Evolutionary conservation across 208 protist genomes (phyloP), one percentile per base, ranked within the genome.

Genomic region (Acanthamoeba lenticulata): DNA sequence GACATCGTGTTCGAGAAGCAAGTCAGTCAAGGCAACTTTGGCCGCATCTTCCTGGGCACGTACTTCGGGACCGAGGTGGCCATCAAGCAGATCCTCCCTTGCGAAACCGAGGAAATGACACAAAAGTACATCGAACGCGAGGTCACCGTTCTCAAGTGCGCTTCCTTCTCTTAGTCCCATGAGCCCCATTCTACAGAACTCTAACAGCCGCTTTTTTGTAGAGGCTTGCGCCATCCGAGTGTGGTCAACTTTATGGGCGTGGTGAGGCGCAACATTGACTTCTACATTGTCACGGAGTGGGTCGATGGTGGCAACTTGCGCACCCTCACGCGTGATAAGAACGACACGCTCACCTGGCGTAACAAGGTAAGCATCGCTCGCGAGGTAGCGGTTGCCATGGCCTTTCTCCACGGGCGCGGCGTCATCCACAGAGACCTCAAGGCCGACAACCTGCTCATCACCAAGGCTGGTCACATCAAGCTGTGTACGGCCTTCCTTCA

Each of bases 221-320:
- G 79, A 57, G 79, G 79, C n/a, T 52, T 95, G 17, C 88, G 90
- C 55, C 95, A 96, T 72, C 95, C 95, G 36, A 49, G 92, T 5
- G 94, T 95, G 15, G 74, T 95, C 19, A 93, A 90, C 74, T 96
- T 96, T 62, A 90, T 96, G 17, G 95, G 95, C n/a, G 92, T 96
- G 52, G 40, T 38, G 7, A 32, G 34, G 15, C 27, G 86, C 52
- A 42, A 65, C 32, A 38, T 32, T 21, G 57, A 38, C 45, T 79
- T 95, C 21, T 93, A 94, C n/a, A 86, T 96, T 44, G 90, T 96
- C 29, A 96, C 94, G 29, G 95, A 95, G 44, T 95, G 47, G 67
- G 91, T 95, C 90, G 32, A 47, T 17, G 44, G 40, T 11, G 69
- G 69, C 15, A 45, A 81, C 69, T 29, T 81, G 40, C 69, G 69